Base-by-base conservation (phyloP, 2,329 filamentous ascomycete species). In the Venturia aucupariae region DNA sequence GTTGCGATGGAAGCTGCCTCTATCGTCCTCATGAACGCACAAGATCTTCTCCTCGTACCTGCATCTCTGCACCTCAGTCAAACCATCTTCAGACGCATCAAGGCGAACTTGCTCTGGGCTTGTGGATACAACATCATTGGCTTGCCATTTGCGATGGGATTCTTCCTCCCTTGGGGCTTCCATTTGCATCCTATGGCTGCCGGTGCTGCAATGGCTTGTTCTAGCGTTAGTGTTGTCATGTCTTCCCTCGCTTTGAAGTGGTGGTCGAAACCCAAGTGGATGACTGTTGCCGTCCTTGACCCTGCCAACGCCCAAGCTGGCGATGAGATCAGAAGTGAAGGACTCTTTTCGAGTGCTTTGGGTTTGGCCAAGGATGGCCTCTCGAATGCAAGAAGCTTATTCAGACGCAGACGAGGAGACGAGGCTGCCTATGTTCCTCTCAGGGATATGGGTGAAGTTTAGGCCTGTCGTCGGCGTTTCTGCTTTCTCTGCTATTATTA, bases 1-100 rank as follows among this genome's bases (percentile, higher is more conserved):
- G 93, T 99, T 1, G 94, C 94, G 61, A 96, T 99, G 86, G 94
- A 97, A 78, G 94, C 94, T 0, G 94, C 94, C 0, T 92, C 96
- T 71, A 86, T 99, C 22, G 94, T 99, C 19, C 86, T 99, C 64
- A 99, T 99, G 93, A 87, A 89, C 3, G 90, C 90, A 0, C 35
- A 39, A n/a, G 89, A 97, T 71, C 83, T 99, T 3, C 90, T 97
- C 79, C 90, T 93, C 70, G 91, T 99, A n/a, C 90, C 94, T 0
- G 89, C 91, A 0, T 87, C 90, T 17, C 84, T 99, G 15, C 82
- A 91, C 69, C 86, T 99, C 13, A 88, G 90, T 24, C 86, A 88
- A 51, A 85, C 84, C 42, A 97, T 97, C 72, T 97, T 99, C 81
- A 82, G 80, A 64, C 87, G 94, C 68, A 99, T 99, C 80, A 96